phyloP scores from a whole-genome alignment of 495 filamentous ascomycete species.

The Aspergillus taichungensis region DNA sequence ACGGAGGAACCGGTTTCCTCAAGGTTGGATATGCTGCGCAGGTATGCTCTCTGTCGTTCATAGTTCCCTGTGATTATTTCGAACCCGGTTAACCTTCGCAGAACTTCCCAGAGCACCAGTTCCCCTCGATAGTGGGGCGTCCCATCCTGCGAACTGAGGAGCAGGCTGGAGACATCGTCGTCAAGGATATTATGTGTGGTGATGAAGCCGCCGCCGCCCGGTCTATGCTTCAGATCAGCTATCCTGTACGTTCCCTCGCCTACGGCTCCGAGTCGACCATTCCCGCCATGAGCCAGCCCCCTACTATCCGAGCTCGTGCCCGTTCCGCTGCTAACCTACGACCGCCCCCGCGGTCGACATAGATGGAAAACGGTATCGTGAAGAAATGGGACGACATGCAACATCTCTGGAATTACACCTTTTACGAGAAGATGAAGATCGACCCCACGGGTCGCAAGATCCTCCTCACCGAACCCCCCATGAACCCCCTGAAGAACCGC shows the following conservation, averaged over 20 bases:
- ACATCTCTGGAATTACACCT: constrained; percentile 98
- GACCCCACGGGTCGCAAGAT: constrained; percentile 92
- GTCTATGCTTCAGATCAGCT: constrained; percentile 94
- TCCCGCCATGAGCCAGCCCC: constrained; percentile 15
- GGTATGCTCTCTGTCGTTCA: constrained; percentile 33
- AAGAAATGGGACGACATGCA: constrained; percentile 99
- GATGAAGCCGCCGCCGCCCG: constrained; percentile 94
- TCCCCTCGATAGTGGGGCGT: constrained; percentile 95
- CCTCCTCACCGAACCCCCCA: constrained; percentile 93
- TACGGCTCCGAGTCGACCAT: background rate
- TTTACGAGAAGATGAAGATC: constrained; percentile 91
- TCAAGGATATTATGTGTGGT: constrained; percentile 99
- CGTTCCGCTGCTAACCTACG: background rate
- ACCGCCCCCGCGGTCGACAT: constrained; percentile 5
- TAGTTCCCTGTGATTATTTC: constrained; percentile 7
- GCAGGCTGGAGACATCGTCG: constrained; percentile 61
- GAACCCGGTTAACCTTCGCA: constrained; percentile 21
- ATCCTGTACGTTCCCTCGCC: constrained; percentile 54
- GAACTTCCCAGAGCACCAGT: constrained; percentile 98
- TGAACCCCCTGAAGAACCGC: constrained; percentile 93
- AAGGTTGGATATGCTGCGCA: constrained; percentile 97
- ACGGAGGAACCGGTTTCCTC: constrained; percentile 99
- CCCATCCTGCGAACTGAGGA: constrained; percentile 97
- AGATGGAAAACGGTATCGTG: constrained; percentile 99
- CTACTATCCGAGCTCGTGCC: constrained; percentile 10